phyloP scores from a whole-genome alignment of 1,284 basidiomycete genomes.

The Gomphus bonarii region DNA sequence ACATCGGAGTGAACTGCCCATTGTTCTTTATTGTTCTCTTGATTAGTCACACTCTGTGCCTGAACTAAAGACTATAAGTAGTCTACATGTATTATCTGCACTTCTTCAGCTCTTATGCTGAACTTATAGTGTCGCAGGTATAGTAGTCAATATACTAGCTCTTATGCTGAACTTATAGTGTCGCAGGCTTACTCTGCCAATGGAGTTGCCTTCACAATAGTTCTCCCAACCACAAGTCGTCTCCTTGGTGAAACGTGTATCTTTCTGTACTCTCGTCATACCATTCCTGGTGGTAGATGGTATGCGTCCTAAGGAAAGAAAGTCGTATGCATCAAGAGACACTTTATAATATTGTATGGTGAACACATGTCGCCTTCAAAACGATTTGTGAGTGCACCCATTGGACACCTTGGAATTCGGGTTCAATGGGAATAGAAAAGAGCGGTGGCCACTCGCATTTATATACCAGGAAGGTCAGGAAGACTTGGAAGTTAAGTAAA shows the following conservation, averaged over 20 bases:
- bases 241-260: slow-evolving; percentile 32
- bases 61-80: no score
- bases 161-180: no score
- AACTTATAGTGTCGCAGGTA: no score
- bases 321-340: background rate
- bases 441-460: background rate
- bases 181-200: no score
- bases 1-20: no score
- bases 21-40: no score
- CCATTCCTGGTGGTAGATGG: slow-evolving; percentile 42
- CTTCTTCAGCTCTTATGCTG: no score
- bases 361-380: background rate
- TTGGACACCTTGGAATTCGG: background rate
- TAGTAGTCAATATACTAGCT: no score
- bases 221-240: slow-evolving; percentile 6
- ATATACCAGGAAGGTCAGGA: background rate
- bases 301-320: slow-evolving; percentile 31
- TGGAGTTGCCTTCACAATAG: no score
- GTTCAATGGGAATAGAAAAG: background rate
- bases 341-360: background rate
- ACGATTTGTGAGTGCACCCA: background rate
- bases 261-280: slow-evolving; percentile 41
- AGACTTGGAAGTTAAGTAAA: no score
- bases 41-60: no score
- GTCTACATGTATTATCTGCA: no score